These are phyloP conservation scores for Claviceps humidiphila DNA, from an alignment of 2,329 filamentous ascomycete species.

Conservation along the genomic window DNA sequence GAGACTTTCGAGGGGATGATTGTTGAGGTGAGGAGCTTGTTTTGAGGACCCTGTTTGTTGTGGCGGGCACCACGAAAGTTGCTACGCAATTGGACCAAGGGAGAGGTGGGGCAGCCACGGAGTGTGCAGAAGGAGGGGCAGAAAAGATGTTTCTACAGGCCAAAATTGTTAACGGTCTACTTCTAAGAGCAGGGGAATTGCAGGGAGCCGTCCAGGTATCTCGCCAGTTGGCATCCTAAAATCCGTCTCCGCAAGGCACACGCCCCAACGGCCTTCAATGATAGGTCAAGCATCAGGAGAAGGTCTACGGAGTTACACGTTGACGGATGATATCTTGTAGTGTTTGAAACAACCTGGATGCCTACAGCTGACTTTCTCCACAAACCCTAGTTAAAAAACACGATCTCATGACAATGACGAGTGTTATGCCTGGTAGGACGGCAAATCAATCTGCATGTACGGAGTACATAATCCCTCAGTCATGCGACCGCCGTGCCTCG, in stretches of 20 bases:
- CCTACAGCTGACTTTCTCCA: background rate
- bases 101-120: slow-evolving; percentile 11
- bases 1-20: background rate
- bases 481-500: background rate
- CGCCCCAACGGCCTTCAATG: background rate
- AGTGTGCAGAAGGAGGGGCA: slow-evolving; percentile 5
- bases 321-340: background rate
- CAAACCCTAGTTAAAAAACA: background rate
- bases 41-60: slow-evolving; percentile 3
- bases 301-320: no score
- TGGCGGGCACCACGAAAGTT: slow-evolving; percentile 3
- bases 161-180: background rate
- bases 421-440: background rate
- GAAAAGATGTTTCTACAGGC: slow-evolving; percentile 11
- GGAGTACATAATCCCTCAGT: background rate
- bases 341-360: background rate
- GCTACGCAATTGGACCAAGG: slow-evolving; percentile 4
- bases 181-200: background rate
- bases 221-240: background rate
- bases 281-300: background rate
- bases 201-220: background rate
- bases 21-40: slow-evolving; percentile 4
- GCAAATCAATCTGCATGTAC: background rate
- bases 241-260: background rate
- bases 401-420: background rate